Conservation (phyloP, 495 filamentous ascomycete genomes). For the Neurospora sp. region DNA sequence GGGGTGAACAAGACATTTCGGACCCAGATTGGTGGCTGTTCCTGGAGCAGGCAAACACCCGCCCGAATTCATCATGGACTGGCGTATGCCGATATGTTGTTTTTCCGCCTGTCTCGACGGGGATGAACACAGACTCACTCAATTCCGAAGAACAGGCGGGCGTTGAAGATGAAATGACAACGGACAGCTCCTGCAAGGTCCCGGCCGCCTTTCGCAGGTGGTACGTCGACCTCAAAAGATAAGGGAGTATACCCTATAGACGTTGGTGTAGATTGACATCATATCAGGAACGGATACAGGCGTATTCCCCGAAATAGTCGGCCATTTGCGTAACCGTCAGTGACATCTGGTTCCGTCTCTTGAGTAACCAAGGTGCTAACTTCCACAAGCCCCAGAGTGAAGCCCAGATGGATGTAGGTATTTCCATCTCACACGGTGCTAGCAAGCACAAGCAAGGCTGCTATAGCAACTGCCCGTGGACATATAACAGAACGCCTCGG, state of each 20-base stretch:
- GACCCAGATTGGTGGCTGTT: background rate
- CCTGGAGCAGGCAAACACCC: background rate
- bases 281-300: background rate
- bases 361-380: background rate
- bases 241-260: background rate
- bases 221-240: background rate
- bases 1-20: background rate
- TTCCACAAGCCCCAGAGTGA: background rate
- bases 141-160: background rate
- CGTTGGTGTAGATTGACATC: background rate
- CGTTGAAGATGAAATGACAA: background rate
- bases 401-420: background rate
- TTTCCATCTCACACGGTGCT: background rate
- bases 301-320: conserved; percentile 11
- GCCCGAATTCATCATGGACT: background rate
- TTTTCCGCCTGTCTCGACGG: background rate
- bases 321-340: conserved; percentile 23
- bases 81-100: background rate
- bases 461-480: background rate
- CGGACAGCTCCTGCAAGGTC: conserved; percentile 1
- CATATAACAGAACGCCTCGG: background rate
- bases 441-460: background rate
- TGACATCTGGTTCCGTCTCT: background rate
- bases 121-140: background rate
- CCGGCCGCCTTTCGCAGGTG: background rate